Evolutionary conservation across 176 grass and related monocot species (phyloP).

Genomic region (Triticum dicoccoides): DNA sequence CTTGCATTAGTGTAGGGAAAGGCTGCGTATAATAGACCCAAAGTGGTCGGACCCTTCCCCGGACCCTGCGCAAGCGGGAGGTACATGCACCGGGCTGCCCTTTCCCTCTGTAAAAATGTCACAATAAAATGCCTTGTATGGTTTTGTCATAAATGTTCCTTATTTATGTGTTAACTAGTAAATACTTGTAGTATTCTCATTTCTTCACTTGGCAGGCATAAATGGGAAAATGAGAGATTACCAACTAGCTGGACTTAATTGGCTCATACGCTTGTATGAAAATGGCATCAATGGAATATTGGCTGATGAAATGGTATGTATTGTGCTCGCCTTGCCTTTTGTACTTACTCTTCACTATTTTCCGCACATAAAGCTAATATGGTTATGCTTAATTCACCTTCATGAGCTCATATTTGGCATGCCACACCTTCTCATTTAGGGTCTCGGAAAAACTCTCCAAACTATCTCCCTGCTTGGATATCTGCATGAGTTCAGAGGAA

Average conservation of each 20-base stretch:
- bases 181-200: conserved; percentile 11
- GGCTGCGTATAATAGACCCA: too few relatives aligned
- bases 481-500: conserved; percentile 91
- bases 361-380: not conserved
- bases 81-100: too few relatives aligned
- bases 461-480: conserved; percentile 94
- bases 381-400: not conserved
- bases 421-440: conserved; percentile 40
- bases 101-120: not conserved
- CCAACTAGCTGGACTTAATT: conserved; percentile 74
- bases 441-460: conserved; percentile 99
- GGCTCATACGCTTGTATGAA: conserved; percentile 78
- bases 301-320: conserved; percentile 79
- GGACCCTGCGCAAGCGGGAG: too few relatives aligned
- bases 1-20: too few relatives aligned
- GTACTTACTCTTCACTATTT: not conserved
- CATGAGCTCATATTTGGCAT: conserved; percentile 18
- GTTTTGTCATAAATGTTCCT: not conserved
- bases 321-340: conserved; percentile 1
- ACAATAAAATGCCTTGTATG: not conserved
- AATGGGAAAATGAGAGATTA: conserved; percentile 83
- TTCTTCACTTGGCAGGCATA: conserved; percentile 50
- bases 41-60: too few relatives aligned
- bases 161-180: conserved; percentile 4
- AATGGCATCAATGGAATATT: conserved; percentile 85